Base-by-base conservation (phyloP, 495 filamentous ascomycete species). In the Xylaria telfairii region DNA sequence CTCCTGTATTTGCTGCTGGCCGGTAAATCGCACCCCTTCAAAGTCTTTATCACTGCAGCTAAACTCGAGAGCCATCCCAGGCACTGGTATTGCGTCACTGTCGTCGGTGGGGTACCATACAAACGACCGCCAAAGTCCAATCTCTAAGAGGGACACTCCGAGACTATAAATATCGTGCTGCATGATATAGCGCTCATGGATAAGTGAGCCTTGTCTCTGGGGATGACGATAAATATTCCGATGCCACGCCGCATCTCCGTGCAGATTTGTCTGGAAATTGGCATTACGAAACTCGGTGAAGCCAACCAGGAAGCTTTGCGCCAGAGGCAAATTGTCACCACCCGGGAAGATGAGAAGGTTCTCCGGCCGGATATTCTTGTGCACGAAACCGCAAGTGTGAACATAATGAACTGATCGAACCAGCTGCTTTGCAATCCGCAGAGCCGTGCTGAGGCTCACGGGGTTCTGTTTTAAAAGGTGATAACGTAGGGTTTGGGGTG, bases 81-180 rank as follows among this genome's bases (percentile, higher is more conserved):
- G 62, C 19, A 65, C 44, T 15, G 62, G 62, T 0, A 54, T 30
- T 15, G 51, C 51, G 17, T 54, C 26, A 19, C 10, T 54, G 13
- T 30, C 8, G 44, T 51, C 8, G 61, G 41, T 46, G 2, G 67
- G 12, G 66, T 81, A 82, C 44, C 26, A 44, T 13, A 84, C 75
- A 66, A 90, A 85, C 1, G 83, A 83, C 4, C 77, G 67, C 88
- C 88, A 90, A 19, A 91, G 67, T 0, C 87, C 89, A 42, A 92
- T 81, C 76, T 92, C 90, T 0, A 92, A 72, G 0, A 92, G 44
- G 30, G 21, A 49, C 15, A 65, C 62, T 3, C 62, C 62, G 13
- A 65, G 42, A 9, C 62, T 65, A 73, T 91, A 91, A 34, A 91
- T 88, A 72, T 91, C 89, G 76, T 91, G 87, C 69, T 89, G 86